Conservation (phyloP, 1,284 basidiomycete species). For the Fistulina hepatica region DNA sequence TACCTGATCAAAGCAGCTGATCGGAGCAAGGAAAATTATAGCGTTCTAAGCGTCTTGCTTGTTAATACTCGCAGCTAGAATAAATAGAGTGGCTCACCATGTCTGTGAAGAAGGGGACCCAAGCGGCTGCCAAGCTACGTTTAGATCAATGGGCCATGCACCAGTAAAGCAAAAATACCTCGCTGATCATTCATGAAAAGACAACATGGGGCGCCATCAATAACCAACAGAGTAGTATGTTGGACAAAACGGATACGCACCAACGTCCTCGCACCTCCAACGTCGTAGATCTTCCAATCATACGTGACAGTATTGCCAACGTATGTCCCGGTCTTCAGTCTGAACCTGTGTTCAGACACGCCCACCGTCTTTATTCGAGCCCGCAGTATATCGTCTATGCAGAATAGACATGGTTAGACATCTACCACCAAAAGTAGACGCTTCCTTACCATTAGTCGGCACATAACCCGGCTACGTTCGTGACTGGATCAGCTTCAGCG, state of each 20-base stretch:
- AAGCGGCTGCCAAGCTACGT: not conserved
- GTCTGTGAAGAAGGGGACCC: slow-evolving; percentile 1
- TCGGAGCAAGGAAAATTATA: slow-evolving; percentile 75
- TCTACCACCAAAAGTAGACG: not conserved
- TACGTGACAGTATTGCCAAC: not conserved
- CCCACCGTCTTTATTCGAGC: slow-evolving; percentile 58
- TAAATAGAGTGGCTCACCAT: slow-evolving; percentile 2
- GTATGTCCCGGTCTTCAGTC: slow-evolving; percentile 34
- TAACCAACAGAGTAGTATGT: too few relatives aligned
- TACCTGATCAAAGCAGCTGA: slow-evolving; percentile 75
- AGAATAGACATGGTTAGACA: slow-evolving; percentile 2
- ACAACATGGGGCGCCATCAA: too few relatives aligned
- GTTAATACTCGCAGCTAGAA: slow-evolving; percentile 3
- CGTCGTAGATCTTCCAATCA: slow-evolving; percentile 29
- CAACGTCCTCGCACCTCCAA: slow-evolving; percentile 29
- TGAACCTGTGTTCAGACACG: slow-evolving; percentile 55
- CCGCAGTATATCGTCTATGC: slow-evolving; percentile 49
- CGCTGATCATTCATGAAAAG: too few relatives aligned
- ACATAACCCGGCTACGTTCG: slow-evolving; percentile 29
- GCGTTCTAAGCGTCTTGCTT: slow-evolving; percentile 32
- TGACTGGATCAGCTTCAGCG: slow-evolving; percentile 49
- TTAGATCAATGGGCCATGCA: slow-evolving; percentile 13
- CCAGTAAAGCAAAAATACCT: slow-evolving; percentile 10
- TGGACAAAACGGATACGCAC: too few relatives aligned
- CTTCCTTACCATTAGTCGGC: slow-evolving; percentile 11